Base-by-base conservation (phyloP, 1,284 basidiomycete genomes). In the Fomitopsis schrenkii region DNA sequence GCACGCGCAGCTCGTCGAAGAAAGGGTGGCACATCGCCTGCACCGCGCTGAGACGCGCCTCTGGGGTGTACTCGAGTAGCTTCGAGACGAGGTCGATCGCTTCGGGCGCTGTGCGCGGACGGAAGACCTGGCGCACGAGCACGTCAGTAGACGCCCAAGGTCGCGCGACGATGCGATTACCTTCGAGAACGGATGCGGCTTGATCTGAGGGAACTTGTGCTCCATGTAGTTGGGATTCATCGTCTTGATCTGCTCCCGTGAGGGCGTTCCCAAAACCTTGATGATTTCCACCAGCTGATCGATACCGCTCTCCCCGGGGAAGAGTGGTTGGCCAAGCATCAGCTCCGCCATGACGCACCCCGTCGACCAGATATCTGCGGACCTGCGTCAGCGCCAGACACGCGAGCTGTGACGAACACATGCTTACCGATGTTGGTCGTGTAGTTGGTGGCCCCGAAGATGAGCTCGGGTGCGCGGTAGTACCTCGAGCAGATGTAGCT, bases 151-250 rank as follows among this genome's bases (percentile, higher is more conserved):
- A 30, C 22, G 61, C 57, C 38, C 28, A 46, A 9, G 5, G 14
- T 55, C 8, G 36, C n/a, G 38, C 28, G 42, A 72, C 77, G 41
- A 54, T 38, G 2, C 5, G 35, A 35, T 33, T 66, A 90, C 91
- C 85, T 96, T 96, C 72, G 89, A 91, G 83, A 96, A 96, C 1
- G 94, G 94, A 74, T 97, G 94, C 42, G 96, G 95, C 76, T 97
- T 97, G 82, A 99, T 99, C 79, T 99, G 97, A 8, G 97, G 97
- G 84, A 99, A 99, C 78, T 98, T 98, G 87, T 99, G 97, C 77
- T 99, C 97, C 97, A 99, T 99, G 80, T 99, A 99, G 80, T 97
- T 97, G 57, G 97, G 97, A 79, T 99, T 99, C 97, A 99, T 99
- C 68, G 97, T 98, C 90, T 98, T 98, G 86, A 99, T 99, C 79